Evolutionary conservation across 2,329 filamentous ascomycete species (phyloP).

Genomic region (Fusarium acutatum): DNA sequence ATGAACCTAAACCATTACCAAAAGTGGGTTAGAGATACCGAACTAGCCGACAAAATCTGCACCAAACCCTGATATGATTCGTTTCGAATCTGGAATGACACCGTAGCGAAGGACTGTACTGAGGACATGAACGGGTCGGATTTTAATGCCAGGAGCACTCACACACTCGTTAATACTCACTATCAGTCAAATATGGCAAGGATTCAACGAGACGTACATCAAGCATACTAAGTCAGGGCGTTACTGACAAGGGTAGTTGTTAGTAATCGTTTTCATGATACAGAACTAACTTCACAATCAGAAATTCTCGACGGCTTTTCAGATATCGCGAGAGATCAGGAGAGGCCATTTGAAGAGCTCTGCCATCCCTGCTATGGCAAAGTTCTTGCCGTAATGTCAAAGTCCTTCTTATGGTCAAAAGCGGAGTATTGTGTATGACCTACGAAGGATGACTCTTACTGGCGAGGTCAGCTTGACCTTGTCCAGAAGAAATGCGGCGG

Average conservation of each 20-base stretch:
- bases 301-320: background rate
- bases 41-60: background rate
- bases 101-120: background rate
- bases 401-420: background rate
- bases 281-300: background rate
- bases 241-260: background rate
- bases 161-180: background rate
- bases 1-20: background rate
- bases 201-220: background rate
- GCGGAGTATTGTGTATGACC: background rate
- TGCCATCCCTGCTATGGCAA: background rate
- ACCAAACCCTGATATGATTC: background rate
- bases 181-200: background rate
- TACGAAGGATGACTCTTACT: background rate
- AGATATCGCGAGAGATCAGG: background rate
- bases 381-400: background rate
- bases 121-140: background rate
- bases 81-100: background rate
- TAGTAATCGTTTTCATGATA: rapidly evolving
- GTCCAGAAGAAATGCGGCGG: background rate
- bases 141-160: background rate
- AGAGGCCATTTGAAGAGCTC: background rate
- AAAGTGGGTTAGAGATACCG: background rate
- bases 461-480: background rate
- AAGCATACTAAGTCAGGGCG: background rate